phyloP scores from a whole-genome alignment of 2,329 filamentous ascomycete species.

The Zasmidium citrigriseum region DNA sequence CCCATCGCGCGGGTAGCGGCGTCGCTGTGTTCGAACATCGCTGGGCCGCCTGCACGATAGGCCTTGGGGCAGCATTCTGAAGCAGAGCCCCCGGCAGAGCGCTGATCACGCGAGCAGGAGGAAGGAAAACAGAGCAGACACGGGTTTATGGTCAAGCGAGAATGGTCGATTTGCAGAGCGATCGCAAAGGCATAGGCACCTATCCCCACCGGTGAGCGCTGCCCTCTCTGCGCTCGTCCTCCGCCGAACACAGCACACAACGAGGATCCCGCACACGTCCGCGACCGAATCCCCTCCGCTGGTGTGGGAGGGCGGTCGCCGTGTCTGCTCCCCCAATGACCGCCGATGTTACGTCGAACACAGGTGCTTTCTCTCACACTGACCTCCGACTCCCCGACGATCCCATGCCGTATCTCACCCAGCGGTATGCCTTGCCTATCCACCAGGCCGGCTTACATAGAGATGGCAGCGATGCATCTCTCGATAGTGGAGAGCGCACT shows the following conservation, averaged over 20 bases:
- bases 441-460: conserved; percentile 22
- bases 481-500: conserved; percentile 29
- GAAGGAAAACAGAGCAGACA: conserved; percentile 5
- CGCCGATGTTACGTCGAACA: conserved; percentile 24
- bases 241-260: no score
- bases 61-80: background rate
- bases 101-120: conserved; percentile 16
- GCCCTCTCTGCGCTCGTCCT: conserved; percentile 20
- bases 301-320: no score
- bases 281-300: no score
- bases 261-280: no score
- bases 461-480: conserved; percentile 16
- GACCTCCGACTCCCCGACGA: conserved; percentile 11
- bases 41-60: background rate
- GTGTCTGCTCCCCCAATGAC: conserved; percentile 36
- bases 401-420: conserved; percentile 32
- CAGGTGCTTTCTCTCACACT: conserved; percentile 16
- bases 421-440: conserved; percentile 35
- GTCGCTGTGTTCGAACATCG: conserved; percentile 14
- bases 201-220: conserved; percentile 32
- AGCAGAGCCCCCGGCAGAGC: background rate
- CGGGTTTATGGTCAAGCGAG: conserved; percentile 19
- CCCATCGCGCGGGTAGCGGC: conserved; percentile 19
- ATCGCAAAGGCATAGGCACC: conserved; percentile 40
- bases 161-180: conserved; percentile 32